Base-by-base conservation (phyloP, 306 rosid genomes). In the Rosa persica region DNA sequence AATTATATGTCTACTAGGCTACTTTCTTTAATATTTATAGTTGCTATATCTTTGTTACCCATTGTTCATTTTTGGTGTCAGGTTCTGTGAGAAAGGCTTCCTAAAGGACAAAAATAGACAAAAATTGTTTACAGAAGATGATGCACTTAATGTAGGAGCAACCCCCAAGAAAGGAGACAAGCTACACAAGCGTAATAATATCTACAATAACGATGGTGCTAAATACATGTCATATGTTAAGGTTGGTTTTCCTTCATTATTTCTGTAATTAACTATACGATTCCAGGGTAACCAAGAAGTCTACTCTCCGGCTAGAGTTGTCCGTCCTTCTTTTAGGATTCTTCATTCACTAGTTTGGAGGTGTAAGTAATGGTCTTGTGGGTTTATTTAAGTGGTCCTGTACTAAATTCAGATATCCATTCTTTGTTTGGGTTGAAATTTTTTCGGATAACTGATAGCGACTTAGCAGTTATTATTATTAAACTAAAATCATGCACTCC, bases 211-310 rank as follows among this genome's bases (percentile, higher is more conserved):
- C 25, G 96, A 93, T 57, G 89, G 96, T 76, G 88, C 90, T 79
- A 89, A 86, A 78, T 95, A 95, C 77, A 95, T 95, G 98, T 95
- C 99, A 75, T 95, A 89, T 87, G 85, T 93, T 87, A 95, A 93
- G 99, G 98, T 95, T 78, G 89, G 77, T 85, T 58, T 57, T 80
- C 55, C 62, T 76, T 81, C 44, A 23, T 11, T 67, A 64, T 4
- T 47, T 74, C 40, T 27, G 46, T 73, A 64, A 43, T 27, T 9
- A 62, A 80, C 17, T 30, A 47, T 46, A 76, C 67, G 70, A 61
- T 75, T 25, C 20, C 52, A 4, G 58, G 68, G 80, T 62, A 68
- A 40, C 73, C 60, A 43, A 61, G 58, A 72, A 42, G 66, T 74
- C 67, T 78, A 72, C 72, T 55, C 70, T 30, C 73, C 66, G 74